A percentile compares a stretch with the other conserved stretches of the same genome.
These are phyloP conservation scores for Ogataea trehalophila DNA, from an alignment of 805 yeast genomes.

Conservation along the genomic window DNA sequence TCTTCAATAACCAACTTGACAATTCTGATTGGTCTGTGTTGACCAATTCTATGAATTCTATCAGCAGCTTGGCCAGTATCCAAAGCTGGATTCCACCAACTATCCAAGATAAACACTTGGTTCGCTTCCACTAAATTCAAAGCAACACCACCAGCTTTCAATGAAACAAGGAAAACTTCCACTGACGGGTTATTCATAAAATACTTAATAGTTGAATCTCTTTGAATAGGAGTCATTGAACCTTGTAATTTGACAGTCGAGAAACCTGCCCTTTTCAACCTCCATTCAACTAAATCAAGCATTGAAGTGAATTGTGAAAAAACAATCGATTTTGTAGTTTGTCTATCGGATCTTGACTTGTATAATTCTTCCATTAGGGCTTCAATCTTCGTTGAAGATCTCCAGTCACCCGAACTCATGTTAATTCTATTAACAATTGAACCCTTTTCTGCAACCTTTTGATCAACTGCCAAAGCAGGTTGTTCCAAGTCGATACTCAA, in stretches of 20 bases:
- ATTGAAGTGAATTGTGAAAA: constrained; percentile 96
- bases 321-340: constrained; percentile 91
- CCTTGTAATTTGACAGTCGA: constrained; percentile 93
- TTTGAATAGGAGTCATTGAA: constrained; percentile 92
- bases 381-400: constrained; percentile 93
- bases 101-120: constrained; percentile 92
- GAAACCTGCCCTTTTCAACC: constrained; percentile 91
- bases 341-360: constrained; percentile 75
- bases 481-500: constrained; percentile 85
- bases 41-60: constrained; percentile 97
- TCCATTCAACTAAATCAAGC: constrained; percentile 95
- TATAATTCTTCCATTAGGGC: constrained; percentile 92
- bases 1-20: constrained; percentile 93
- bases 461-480: constrained; percentile 72
- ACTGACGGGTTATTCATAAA: constrained; percentile 91
- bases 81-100: constrained; percentile 99
- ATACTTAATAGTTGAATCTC: constrained; percentile 85
- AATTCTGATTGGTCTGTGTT: constrained; percentile 87
- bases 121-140: constrained; percentile 94
- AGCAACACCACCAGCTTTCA: constrained; percentile 99
- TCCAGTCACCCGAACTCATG: constrained; percentile 78
- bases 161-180: constrained; percentile 89
- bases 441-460: constrained; percentile 51
- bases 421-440: constrained; percentile 84
- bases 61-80: constrained; percentile 96